Evolutionary conservation across 208 protist species (phyloP), one percentile per base, ranked within the genome.

Genomic region (Leishmania mexicana): DNA sequence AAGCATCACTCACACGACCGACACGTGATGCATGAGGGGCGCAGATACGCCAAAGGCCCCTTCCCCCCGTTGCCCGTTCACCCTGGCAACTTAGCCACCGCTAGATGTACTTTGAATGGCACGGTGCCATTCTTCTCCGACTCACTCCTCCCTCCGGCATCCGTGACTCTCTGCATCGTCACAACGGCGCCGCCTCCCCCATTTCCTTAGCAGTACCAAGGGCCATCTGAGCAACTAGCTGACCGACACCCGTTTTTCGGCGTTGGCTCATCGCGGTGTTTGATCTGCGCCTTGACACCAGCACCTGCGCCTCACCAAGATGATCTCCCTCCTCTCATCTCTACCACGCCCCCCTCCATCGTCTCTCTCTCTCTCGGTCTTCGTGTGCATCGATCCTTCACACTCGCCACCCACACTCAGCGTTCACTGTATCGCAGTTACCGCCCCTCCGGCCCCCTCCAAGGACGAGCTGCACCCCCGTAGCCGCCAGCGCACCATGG

Each of bases 401-500:
- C n/a, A 21, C 60, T 19, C 60, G 1, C 60, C 3, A 19, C 60
- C 11, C 60, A 67, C n/a, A 19, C 60, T 67, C 60, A 67, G n/a
- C 45, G 10, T 31, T 35, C 68, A 19, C 24, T n/a, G 68, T 19
- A 49, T 47, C 4, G 24, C 24, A 53, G 4, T 35, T 15, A 28
- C 31, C 6, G 8, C 68, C 15, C 42, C 24, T 15, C 24, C 17
- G 17, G 17, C 19, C 42, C 15, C 40, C 24, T 15, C 8, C 15
- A 31, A 45, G 8, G 13, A 47, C 53, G 21, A 8, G 49, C 42
- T 42, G 28, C 28, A 3, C 15, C 42, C 42, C n/a, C 40, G 40
- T n/a, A 7, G 68, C 21, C 24, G 10, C 35, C 40, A 53, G 45
- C 6, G 35, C 51, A 40, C 38, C 51, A 96, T 96, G 93, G 90